phyloP scores from a whole-genome alignment of 164 flowering plant species.

The Aristolochia contorta region DNA sequence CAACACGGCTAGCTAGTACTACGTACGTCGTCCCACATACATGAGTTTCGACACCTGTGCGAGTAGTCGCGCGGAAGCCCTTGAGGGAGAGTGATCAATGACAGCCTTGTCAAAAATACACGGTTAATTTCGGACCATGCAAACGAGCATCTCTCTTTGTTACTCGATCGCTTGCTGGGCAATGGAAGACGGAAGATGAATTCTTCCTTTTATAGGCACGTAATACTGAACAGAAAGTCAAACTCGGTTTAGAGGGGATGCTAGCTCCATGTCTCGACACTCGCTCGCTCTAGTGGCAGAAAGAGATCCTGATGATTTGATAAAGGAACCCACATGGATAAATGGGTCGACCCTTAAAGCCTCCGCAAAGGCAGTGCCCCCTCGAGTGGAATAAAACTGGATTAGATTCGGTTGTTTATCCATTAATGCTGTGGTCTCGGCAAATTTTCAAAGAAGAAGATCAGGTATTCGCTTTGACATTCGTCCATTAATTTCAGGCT shows the following conservation, averaged over 20 bases:
- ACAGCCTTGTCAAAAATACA: not conserved
- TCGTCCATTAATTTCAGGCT: not conserved
- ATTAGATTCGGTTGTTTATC: too few relatives aligned
- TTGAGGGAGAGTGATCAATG: slow-evolving; percentile 9
- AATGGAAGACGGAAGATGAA: too few relatives aligned
- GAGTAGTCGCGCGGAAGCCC: slow-evolving; percentile 3
- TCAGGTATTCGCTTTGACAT: slow-evolving; percentile 2
- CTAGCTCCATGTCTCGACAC: not conserved
- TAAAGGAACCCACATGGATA: not conserved
- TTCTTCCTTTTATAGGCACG: too few relatives aligned
- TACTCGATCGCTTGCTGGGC: too few relatives aligned
- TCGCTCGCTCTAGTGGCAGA: slow-evolving; percentile 5
- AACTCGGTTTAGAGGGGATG: not conserved
- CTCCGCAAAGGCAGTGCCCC: not conserved
- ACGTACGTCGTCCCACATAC: too few relatives aligned
- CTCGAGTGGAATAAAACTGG: not conserved
- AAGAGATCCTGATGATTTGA: not conserved
- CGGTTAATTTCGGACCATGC: too few relatives aligned
- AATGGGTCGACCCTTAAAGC: not conserved
- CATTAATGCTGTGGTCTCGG: too few relatives aligned
- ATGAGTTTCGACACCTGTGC: too few relatives aligned
- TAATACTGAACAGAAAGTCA: too few relatives aligned
- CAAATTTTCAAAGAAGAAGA: too few relatives aligned
- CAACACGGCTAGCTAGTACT: not conserved
- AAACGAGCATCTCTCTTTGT: too few relatives aligned